A percentile compares a stretch with the other conserved stretches of the same genome.
Conservation (phyloP, 208 protist species). For the Leishmania braziliensis region DNA sequence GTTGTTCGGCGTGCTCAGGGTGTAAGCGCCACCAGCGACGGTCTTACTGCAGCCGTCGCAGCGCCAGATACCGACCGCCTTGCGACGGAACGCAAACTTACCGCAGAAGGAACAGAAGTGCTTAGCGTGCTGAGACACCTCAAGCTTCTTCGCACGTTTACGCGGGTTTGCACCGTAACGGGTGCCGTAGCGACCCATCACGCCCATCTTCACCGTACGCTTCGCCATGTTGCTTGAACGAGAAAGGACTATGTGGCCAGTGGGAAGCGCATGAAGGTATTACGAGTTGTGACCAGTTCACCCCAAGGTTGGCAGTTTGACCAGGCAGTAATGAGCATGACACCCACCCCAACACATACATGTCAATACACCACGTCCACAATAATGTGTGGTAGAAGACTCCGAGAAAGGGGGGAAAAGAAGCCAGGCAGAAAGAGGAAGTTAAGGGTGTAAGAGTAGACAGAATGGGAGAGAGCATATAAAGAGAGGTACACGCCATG, state of each 20-base stretch:
- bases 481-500: background rate
- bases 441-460: background rate
- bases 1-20: constrained; percentile 95
- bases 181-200: constrained; percentile 99
- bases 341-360: background rate
- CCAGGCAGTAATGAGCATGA: background rate
- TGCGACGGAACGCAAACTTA: constrained; percentile 97
- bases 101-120: constrained; percentile 99
- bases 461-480: background rate
- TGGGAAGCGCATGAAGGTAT: background rate
- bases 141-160: constrained; percentile 99
- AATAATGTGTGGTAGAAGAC: background rate
- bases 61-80: constrained; percentile 99
- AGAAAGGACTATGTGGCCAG: constrained; percentile 1
- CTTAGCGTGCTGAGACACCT: constrained; percentile 98
- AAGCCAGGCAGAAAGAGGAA: background rate
- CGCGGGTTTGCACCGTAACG: constrained; percentile 99
- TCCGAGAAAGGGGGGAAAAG: background rate
- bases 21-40: constrained; percentile 98
- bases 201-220: constrained; percentile 99
- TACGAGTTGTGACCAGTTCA: background rate
- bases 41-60: constrained; percentile 97
- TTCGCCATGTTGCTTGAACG: constrained; percentile 87
- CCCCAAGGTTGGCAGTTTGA: background rate
- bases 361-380: background rate